These are phyloP conservation scores for Hanseniaspora osmophila DNA, from an alignment of 805 yeast species.

Conservation along the genomic window DNA sequence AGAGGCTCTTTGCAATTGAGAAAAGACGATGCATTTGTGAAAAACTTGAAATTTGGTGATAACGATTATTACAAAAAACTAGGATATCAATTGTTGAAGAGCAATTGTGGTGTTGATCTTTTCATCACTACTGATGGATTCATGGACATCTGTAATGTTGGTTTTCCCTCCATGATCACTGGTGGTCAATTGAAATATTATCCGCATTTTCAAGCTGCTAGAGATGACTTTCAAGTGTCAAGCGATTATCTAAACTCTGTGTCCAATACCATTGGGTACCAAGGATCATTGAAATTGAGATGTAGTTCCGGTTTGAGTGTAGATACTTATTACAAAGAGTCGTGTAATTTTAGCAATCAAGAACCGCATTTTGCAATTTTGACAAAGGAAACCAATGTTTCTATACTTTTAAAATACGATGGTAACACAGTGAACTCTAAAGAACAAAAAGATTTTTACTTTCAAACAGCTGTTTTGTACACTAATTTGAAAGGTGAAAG, in stretches of 20 bases:
- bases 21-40: constrained; percentile 31
- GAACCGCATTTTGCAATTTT: constrained; percentile 62
- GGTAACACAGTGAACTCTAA: constrained; percentile 38
- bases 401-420: constrained; percentile 64
- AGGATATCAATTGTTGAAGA: constrained; percentile 38
- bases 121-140: constrained; percentile 51
- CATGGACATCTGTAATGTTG: constrained; percentile 65
- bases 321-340: constrained; percentile 53
- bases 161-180: constrained; percentile 44
- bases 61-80: constrained; percentile 48
- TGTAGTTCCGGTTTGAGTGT: constrained; percentile 82
- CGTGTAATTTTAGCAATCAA: constrained; percentile 25
- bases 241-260: constrained; percentile 45
- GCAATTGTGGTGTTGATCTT: constrained; percentile 63
- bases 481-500: constrained; percentile 66
- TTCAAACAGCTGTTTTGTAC: constrained; percentile 81
- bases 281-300: constrained; percentile 71
- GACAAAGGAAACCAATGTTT: constrained; percentile 45
- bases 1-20: constrained; percentile 49
- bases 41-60: constrained; percentile 38
- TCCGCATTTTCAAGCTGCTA: constrained; percentile 47
- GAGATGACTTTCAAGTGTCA: constrained; percentile 56
- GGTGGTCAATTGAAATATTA: constrained; percentile 61
- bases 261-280: constrained; percentile 47
- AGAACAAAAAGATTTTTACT: constrained; percentile 63